Evolutionary conservation across 305 asterid species (phyloP), one percentile per base, ranked within the genome.

Genomic region (Petunia hybrid): DNA sequence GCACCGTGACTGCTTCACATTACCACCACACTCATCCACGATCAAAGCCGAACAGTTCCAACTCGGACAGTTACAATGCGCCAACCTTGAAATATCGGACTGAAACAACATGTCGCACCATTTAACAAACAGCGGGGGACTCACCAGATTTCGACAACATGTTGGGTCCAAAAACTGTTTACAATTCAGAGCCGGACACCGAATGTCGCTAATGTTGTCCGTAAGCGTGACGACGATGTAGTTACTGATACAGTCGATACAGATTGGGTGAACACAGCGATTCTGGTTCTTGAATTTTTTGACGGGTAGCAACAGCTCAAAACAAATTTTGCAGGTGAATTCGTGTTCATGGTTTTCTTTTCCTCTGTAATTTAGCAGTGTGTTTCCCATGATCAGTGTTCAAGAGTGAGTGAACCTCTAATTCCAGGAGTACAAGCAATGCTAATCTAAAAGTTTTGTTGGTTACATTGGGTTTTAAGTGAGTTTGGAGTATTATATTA

Each of bases 321-420:
- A 84, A 87, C 92, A 91, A 82, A 91, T 90, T 91, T 93, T 92
- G 86, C 98, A 91, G 55, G 93, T 93, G 87, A 84, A 87, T 53
- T 13, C 45, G 45, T 22, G 31, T 22, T 22, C 31, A 22, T 22
- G 31, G 31, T 22, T 22, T 22, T 22, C 31, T 22, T 22, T 22
- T 22, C 31, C 31, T 22, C 31, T 22, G 31, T 22, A 22, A 22
- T 22, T 22, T 22, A 22, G 31, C 39, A 66, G 66, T 14, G 51
- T 6, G 80, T 81, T 81, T 1, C 80, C 84, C 86, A 80, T 83
- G 31, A 8, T 62, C 56, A 53, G 31, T 22, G 31, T 22, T 22
- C 0, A 22, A 22, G 31, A 22, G 31, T 22, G 31, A 22, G 31
- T 22, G 31, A 22, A 22, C 31, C 31, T 22, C 31, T 22, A 22